Conservation (phyloP, 2,329 filamentous ascomycete genomes). For the Apiospora aurea region DNA sequence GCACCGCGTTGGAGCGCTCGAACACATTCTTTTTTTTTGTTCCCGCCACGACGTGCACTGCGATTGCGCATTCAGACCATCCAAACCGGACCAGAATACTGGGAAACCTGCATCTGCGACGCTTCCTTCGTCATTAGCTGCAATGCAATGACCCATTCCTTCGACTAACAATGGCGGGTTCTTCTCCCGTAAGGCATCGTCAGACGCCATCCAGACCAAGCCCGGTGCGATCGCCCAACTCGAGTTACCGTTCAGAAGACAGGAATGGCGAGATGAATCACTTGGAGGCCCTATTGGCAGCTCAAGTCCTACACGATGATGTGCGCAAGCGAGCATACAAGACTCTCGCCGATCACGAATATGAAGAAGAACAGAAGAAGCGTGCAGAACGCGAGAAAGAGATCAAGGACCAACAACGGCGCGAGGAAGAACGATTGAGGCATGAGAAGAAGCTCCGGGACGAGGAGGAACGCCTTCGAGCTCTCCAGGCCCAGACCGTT, state of each 20-base stretch:
- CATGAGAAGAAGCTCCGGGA: slow-evolving; percentile 54
- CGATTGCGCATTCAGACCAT: neutral
- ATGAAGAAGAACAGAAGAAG: slow-evolving; percentile 48
- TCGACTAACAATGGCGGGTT: slow-evolving; percentile 49
- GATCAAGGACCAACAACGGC: slow-evolving; percentile 52
- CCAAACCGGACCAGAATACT: neutral
- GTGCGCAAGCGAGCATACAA: slow-evolving; percentile 61
- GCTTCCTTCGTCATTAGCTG: neutral
- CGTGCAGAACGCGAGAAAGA: slow-evolving; percentile 45
- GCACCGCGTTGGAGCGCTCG: neutral
- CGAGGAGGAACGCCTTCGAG: slow-evolving; percentile 56
- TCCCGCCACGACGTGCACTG: neutral
- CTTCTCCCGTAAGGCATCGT: slow-evolving; percentile 47
- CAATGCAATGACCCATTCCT: slow-evolving; percentile 14
- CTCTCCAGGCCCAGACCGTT: slow-evolving; percentile 53
- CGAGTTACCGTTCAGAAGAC: slow-evolving; percentile 67
- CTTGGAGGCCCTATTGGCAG: slow-evolving; percentile 69
- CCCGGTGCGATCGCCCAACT: slow-evolving; percentile 56
- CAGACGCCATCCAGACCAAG: slow-evolving; percentile 48
- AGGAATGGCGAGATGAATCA: slow-evolving; percentile 70
- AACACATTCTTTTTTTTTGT: neutral
- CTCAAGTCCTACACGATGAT: slow-evolving; percentile 70
- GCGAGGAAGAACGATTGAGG: slow-evolving; percentile 54
- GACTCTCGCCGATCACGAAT: slow-evolving; percentile 55
- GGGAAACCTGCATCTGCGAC: neutral